Evolutionary conservation across 352 stramenopile genomes (phyloP).

Genomic region (Phytophthora podocarpi): DNA sequence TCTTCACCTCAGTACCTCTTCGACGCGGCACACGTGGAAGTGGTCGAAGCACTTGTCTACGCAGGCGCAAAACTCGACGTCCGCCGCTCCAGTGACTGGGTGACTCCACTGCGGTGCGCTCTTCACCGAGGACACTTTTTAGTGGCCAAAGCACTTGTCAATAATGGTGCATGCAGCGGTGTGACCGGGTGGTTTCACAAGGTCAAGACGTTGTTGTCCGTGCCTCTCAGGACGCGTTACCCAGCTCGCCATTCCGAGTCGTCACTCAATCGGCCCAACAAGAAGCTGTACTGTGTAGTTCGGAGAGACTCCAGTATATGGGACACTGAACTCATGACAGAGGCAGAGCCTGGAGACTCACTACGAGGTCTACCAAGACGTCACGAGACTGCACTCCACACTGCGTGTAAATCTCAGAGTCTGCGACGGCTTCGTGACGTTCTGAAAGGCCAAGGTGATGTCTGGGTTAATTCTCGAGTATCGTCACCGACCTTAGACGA

Average conservation of each 20-base stretch:
- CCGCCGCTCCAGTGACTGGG: conserved; percentile 16
- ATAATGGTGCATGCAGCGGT: conserved; percentile 29
- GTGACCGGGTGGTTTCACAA: conserved; percentile 31
- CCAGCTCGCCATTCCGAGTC: background rate
- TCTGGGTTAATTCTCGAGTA: conserved; percentile 9
- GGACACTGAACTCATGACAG: conserved; percentile 14
- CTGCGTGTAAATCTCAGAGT: conserved; percentile 9
- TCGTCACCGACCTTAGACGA: background rate
- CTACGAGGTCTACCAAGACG: background rate
- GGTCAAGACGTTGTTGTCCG: conserved; percentile 39
- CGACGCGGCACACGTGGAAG: conserved; percentile 32
- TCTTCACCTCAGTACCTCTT: conserved; percentile 20
- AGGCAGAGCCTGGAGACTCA: background rate
- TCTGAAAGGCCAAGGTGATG: conserved; percentile 12
- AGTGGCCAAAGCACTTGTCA: conserved; percentile 39
- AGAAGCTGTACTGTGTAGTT: too few relatives aligned
- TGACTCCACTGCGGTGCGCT: conserved; percentile 40
- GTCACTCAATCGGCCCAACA: too few relatives aligned
- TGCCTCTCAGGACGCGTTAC: background rate
- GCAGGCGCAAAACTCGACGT: conserved; percentile 28
- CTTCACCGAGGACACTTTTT: conserved; percentile 35
- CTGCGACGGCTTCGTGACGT: conserved; percentile 17
- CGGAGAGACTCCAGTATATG: conserved; percentile 8
- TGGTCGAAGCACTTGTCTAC: conserved; percentile 28
- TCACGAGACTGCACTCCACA: conserved; percentile 4